Evolutionary conservation across 768 basidiomycete genomes (phyloP), one percentile per base, ranked within the genome.

Genomic region (Nidularia sp.): DNA sequence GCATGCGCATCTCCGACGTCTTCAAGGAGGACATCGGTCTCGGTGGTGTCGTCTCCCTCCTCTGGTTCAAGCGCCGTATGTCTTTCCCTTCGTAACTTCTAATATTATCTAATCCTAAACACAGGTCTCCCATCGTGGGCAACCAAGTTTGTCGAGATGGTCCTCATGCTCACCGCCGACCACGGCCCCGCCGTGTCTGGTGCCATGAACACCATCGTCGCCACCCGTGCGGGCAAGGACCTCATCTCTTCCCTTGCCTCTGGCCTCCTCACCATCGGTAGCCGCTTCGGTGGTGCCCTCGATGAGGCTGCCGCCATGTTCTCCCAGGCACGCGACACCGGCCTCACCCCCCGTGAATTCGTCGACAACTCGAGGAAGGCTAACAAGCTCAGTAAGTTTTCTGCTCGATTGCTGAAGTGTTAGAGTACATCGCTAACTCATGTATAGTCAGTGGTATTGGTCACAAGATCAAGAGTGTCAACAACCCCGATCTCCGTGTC

Each of bases 121-220:
- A 1, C 52, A 76, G 74, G 74, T 61, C 81, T 98, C 22, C 96
- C 94, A 13, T 74, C 85, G 46, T 96, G 89, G 80, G 96, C 95
- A 45, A 86, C 93, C 69, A 98, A 98, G 77, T 99, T 99, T 80
- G 87, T 99, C 68, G 96, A 99, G 79, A 99, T 98, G 97, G 94
- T 98, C 50, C 82, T 99, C 68, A 96, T 97, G 92, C 80, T 99
- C 60, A 99, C 96, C 9, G 96, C 96, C 56, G 96, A 99, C 71
- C 96, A 98, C 74, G 93, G 94, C 63, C 94, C 94, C 6, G 93
- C 93, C 51, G 93, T 97, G n/a, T 95, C 93, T 69, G 93, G 78
- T 73, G 96, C 96, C 18, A 99, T 99, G 96, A 99, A 97, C 80
- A 97, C 96, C 56, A 98, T 99, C 67, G 95, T 99, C 67, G 94